Evolutionary conservation across 495 filamentous ascomycete species (phyloP).

Genomic region (Daldinia bambusicola): DNA sequence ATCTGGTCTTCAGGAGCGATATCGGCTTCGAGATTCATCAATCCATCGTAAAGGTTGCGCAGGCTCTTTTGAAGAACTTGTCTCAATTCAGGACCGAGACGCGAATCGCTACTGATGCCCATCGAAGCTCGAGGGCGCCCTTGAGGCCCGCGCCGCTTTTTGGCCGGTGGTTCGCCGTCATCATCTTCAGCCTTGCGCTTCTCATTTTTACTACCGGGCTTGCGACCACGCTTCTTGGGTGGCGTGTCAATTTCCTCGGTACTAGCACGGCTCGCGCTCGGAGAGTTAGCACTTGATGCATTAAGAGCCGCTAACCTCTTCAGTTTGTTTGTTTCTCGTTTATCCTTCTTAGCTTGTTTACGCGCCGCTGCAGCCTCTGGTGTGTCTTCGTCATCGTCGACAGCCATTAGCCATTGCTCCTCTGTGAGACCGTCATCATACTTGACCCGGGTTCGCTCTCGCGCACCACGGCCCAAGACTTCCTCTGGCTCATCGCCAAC

Average conservation of each 20-base stretch:
- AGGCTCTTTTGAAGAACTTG: conserved; percentile 77
- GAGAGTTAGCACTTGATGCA: conserved; percentile 73
- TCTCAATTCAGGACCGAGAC: conserved; percentile 61
- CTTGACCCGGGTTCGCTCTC: conserved; percentile 90
- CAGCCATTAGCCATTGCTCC: conserved; percentile 93
- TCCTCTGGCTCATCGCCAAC: conserved; percentile 79
- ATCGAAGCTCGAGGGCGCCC: conserved; percentile 70
- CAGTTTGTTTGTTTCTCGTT: conserved; percentile 77
- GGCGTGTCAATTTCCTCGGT: conserved; percentile 74
- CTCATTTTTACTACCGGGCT: conserved; percentile 72
- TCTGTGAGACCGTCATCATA: conserved; percentile 98
- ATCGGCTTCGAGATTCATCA: conserved; percentile 83
- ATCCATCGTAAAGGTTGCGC: conserved; percentile 74
- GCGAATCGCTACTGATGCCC: conserved; percentile 42
- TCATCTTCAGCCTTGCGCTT: conserved; percentile 92
- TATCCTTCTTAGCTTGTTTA: conserved; percentile 84
- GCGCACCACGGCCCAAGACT: conserved; percentile 85
- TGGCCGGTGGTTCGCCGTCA: conserved; percentile 79
- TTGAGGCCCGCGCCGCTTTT: conserved; percentile 74
- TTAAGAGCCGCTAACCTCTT: conserved; percentile 61
- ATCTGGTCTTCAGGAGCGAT: conserved; percentile 61
- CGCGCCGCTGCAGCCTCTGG: conserved; percentile 93
- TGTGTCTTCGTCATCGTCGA: conserved; percentile 93
- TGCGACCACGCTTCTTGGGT: conserved; percentile 78
- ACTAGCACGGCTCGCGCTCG: conserved; percentile 78